phyloP scores from a whole-genome alignment of 2,329 filamentous ascomycete species.

The Dactylellina drechsleri region DNA sequence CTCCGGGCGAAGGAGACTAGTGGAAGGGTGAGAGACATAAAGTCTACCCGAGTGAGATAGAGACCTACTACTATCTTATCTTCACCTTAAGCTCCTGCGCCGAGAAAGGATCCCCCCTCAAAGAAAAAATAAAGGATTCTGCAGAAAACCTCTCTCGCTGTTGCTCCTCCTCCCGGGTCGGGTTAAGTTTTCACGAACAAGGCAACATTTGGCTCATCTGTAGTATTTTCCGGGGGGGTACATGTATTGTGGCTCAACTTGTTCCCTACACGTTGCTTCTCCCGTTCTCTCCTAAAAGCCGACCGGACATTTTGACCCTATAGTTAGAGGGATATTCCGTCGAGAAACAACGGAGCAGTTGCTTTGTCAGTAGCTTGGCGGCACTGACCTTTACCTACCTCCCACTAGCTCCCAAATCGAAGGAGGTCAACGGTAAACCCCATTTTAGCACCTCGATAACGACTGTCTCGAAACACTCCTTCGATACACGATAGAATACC shows the following conservation, averaged over 20 bases:
- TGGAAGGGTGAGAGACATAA: constrained; percentile 9
- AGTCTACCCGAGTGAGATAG: constrained; percentile 3
- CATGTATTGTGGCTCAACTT: constrained; percentile 49
- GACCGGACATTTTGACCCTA: constrained; percentile 30
- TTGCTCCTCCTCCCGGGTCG: constrained; percentile 23
- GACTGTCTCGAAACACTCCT: constrained; percentile 43
- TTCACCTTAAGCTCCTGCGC: neutral
- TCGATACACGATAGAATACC: constrained; percentile 33
- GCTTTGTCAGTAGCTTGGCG: constrained; percentile 43
- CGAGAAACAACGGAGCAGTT: constrained; percentile 23
- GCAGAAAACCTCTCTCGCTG: constrained; percentile 1
- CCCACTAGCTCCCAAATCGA: constrained; percentile 40
- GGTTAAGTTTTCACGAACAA: constrained; percentile 54
- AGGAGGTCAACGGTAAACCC: constrained; percentile 31
- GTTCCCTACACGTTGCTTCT: constrained; percentile 32
- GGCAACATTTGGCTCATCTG: constrained; percentile 54
- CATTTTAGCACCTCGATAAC: constrained; percentile 28
- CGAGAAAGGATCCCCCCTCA: neutral
- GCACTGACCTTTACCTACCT: constrained; percentile 34
- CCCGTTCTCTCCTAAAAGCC: constrained; percentile 38
- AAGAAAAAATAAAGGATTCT: constrained; percentile 9
- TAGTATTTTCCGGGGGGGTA: constrained; percentile 36
- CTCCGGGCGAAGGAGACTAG: constrained; percentile 26
- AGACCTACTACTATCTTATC: neutral
- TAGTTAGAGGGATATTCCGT: constrained; percentile 51